Evolutionary conservation across 495 filamentous ascomycete genomes (phyloP), one percentile per base, ranked within the genome.

Genomic region (Hypoxylon rickii): DNA sequence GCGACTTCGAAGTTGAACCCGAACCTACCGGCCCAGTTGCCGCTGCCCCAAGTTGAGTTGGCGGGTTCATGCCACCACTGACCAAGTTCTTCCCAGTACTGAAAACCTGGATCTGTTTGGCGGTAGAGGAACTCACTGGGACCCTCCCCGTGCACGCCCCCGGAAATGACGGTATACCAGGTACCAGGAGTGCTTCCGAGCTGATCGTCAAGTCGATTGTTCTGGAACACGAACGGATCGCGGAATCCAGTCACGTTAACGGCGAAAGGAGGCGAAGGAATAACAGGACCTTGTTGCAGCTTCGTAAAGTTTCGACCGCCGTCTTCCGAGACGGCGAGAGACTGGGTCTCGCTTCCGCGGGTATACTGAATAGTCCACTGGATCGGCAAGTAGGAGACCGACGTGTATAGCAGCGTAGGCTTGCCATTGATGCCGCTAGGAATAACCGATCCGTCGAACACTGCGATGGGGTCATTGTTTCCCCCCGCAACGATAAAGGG

Each of bases 341-440:
- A 71, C 33, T 71, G 69, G 7, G 64, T 65, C 38, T 71, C 69
- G 45, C 69, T 67, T 20, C 69, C 69, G 18, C 68, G 54, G 36
- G 68, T 65, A 21, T 71, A 71, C 1, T 29, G 31, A 12, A 61
- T 63, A 7, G 66, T 69, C 66, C 66, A 71, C 17, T 71, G 69
- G 5, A 71, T 69, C 1, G 69, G 69, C 20, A 71, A 19, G 37
- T 53, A 62, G 10, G 66, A 65, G 40, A 71, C 44, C n/a, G 65
- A 69, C 3, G 69, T 65, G 40, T 71, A 71, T 16, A 69, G 58
- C 7, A 71, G 64, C 1, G 61, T 64, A 7, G 61, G 61, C 7
- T 44, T 60, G 29, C 55, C 55, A 8, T 54, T 38, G 34, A 64
- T 60, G 0, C 61, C 61, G 10, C 42, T 50, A 6, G 61, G 61